Evolutionary conservation across 177 flowering plant genomes (phyloP), one percentile per base, ranked within the genome.

Genomic region (Vitis hybrid): DNA sequence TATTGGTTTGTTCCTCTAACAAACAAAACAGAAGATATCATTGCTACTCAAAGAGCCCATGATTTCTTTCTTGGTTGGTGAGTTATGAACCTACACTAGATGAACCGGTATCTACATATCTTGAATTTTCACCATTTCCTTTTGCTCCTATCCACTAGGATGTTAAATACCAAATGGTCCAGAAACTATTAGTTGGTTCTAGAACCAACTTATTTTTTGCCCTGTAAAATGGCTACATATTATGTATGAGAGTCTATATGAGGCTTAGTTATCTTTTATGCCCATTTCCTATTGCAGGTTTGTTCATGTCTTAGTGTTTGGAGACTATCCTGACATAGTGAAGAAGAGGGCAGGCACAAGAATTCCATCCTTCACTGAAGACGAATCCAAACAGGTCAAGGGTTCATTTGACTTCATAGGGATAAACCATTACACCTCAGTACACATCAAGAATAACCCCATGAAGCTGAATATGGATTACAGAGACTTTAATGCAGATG

Each of bases 31-130:
- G 79, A 75, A 70, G 95, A 90, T 72, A 68, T 39, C 3, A 55
- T 65, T 31, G 93, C 95, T 45, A 51, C 88, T 45, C 81, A 86
- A 68, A 80, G 93, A 78, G 81, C 81, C 58, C 19, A 51, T 1
- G 91, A 90, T 64, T 90, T 89, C 75, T 69, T 52, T 20, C 18
- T 77, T 50, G 95, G 93, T 50, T 87, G 91, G 95, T 90, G 69
- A 76, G 79, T 39, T 39, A 39, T 39, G 45, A 39, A 39, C 45
- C 6, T 39, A 39, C 8, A 39, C 1, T 39, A 39, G 45, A 39
- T 39, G 45, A 39, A 7, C 45, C 0, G 8, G 45, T 39, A 7
- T 39, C 45, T 39, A 39, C 6, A 39, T 39, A 39, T 39, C 45
- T 39, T 39, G 45, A 39, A 39, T 39, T 39, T 39, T 39, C 45